Base-by-base conservation (phyloP, 1,139 yeast species). In the Torulaspora globosa region DNA sequence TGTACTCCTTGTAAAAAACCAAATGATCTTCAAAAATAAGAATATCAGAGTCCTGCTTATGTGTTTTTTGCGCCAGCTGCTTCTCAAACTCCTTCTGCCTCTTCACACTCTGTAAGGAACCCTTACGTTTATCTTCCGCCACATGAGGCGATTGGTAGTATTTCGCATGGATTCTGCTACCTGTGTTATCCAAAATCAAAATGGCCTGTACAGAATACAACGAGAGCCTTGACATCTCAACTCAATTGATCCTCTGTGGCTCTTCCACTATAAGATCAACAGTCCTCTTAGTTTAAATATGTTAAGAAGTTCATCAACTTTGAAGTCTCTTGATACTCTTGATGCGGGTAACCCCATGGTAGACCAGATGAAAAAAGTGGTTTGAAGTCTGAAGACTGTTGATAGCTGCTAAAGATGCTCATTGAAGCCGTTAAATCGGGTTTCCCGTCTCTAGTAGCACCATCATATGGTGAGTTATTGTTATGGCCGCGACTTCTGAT, bases 81-180 rank as follows among this genome's bases (percentile, higher is more conserved):
- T 78, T 71, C 68, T 92, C 99, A 65, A 90, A 92, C 44, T 80
- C 74, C 52, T 73, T 70, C 69, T 92, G 97, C 55, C 82, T 82
- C 62, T 80, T 78, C 43, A 73, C 62, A 4, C 79, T 70, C 36
- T 67, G 65, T 51, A 70, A 69, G 46, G 69, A 66, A 30, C 52
- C 49, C 40, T 55, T 56, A 46, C 59, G 56, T 14, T 52, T 42
- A 27, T 58, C 58, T 36, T 51, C 54, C 43, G 59, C 54, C 56
- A 60, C 50, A 56, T 79, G 82, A 23, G 87, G 87, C 33, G 84
- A 76, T 54, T 74, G 73, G 70, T 84, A 92, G 72, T 92, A 94
- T 63, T 90, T 90, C 55, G 96, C 83, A 62, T 78, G 86, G 43
- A 92, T 70, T 57, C 98, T 75, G 47, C 79, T 76, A 14, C 96